Evolutionary conservation across 1,139 yeast species (phyloP), one percentile per base, ranked within the genome.

Genomic region (Barnettozyma hawaiiensis): DNA sequence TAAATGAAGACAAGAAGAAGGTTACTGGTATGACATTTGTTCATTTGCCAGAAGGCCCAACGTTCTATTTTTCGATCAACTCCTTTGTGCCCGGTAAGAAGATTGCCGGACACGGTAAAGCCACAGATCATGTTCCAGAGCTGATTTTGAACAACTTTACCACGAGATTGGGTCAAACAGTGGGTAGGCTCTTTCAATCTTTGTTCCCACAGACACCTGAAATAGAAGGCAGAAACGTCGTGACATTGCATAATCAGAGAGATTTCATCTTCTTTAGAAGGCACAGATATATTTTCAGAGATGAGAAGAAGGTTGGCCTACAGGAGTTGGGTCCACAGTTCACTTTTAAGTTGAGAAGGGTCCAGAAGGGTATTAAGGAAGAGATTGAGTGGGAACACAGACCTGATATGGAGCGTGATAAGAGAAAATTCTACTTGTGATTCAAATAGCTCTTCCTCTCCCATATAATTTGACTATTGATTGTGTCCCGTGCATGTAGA

Each of bases 301-400:
- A 89, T 60, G 96, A 89, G 52, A 95, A 87, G 60, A 81, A 78
- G 57, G 97, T 90, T 2, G 97, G 98, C 6, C 68, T 92, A 42
- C 98, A 92, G 60, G 98, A 94, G 60, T 70, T 92, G 39, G 98
- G 98, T 0, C 98, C 98, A 0, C 96, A 90, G 63, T 94, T 92
- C 62, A 94, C 98, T 0, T 67, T 92, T 60, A 83, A 85, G 60
- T 69, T 94, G 52, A 76, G 96, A 62, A 74, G 97, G 59, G 70
- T 94, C 48, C 97, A 90, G 63, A 83, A 80, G 68, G 98, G 97
- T 37, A 75, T 92, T 56, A 81, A 81, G 59, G 95, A 87, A 51
- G 97, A 92, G 56, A 73, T 86, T 24, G 96, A 87, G 58, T 92
- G 97, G 97, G 97, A 92, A 65, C 95, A 89, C 66, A 78, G 86